Evolutionary conservation across 1,284 basidiomycete genomes (phyloP).

Genomic region (Xerocomus minutiporus): DNA sequence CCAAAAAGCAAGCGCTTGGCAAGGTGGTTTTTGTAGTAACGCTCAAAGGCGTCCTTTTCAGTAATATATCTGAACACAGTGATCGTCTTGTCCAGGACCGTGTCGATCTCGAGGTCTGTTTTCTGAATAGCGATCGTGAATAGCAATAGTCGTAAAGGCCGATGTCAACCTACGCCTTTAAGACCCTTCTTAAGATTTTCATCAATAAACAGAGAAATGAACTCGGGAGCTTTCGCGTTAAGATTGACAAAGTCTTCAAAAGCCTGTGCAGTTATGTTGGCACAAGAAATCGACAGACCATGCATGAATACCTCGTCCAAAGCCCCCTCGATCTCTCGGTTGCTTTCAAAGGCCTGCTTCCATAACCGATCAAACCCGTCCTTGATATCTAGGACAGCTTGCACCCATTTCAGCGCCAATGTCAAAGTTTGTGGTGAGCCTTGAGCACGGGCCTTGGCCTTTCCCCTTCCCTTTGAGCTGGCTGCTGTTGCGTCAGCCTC

Average conservation of each 20-base stretch:
- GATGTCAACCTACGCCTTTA: slow-evolving; percentile 69
- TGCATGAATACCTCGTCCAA: slow-evolving; percentile 72
- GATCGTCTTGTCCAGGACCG: slow-evolving; percentile 90
- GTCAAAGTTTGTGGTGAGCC: slow-evolving; percentile 44
- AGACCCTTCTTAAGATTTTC: slow-evolving; percentile 95
- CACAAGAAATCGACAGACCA: not conserved
- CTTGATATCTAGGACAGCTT: slow-evolving; percentile 88
- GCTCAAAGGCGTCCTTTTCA: slow-evolving; percentile 97
- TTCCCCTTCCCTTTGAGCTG: slow-evolving; percentile 58
- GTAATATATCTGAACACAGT: slow-evolving; percentile 91
- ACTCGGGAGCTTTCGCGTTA: slow-evolving; percentile 88
- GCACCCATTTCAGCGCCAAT: slow-evolving; percentile 88
- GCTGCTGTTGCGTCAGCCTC: slow-evolving; percentile 36
- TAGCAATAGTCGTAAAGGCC: not conserved
- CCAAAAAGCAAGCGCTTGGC: slow-evolving; percentile 86
- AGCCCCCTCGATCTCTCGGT: slow-evolving; percentile 78
- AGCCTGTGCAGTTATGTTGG: slow-evolving; percentile 50
- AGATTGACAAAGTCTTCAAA: slow-evolving; percentile 92
- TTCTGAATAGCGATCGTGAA: slow-evolving; percentile 54
- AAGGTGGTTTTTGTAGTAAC: slow-evolving; percentile 96
- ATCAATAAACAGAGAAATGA: slow-evolving; percentile 95
- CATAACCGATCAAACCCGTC: slow-evolving; percentile 85
- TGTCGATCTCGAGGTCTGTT: slow-evolving; percentile 90
- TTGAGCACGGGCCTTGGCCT: slow-evolving; percentile 52
- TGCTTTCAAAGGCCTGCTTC: slow-evolving; percentile 64